Base-by-base conservation (phyloP, 352 stramenopile genomes). In the Globisporangium rhizosaccharum region DNA sequence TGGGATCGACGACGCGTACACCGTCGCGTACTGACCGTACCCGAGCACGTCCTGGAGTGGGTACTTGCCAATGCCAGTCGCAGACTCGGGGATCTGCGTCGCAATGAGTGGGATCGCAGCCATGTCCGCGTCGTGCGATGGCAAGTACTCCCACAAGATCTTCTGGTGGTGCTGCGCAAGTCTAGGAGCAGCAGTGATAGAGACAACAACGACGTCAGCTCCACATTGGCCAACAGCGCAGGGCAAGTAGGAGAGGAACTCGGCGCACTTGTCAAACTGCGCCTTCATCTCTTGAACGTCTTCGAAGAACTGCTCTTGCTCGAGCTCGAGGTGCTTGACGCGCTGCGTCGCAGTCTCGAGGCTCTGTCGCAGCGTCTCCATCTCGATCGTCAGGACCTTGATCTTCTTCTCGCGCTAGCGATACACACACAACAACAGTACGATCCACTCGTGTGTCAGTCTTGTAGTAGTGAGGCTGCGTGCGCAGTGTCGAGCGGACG, bases 241-340 rank as follows among this genome's bases (percentile, higher is more conserved):
- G 23, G 28, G 64, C 20, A 36, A 51, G 10, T 14, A 23, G 0
- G 23, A 58, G 51, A 45, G 67, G 70, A 25, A 5, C 1, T 46
- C 5, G 23, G 25, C 62, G 47, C 45, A 66, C 67, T 84, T 87
- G 39, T 90, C 75, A 57, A 78, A 94, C 20, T 91, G 77, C 5
- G 51, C 53, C 62, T 93, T 89, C 68, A 94, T 82, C 20, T 88
- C 76, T 26, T 77, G 68, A 17, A 94, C 72, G 48, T 91, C 76
- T 53, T 89, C 73, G 36, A 88, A 68, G 72, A 95, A 82, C 74
- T 96, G 60, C 50, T 85, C 85, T 72, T 97, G 64, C 62, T 96
- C 83, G n/a, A 89, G 72, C 39, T 94, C 90, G 53, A 94, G 72
- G 45, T 82, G 75, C 56, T 90, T 78, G 36, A 84, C 88, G 55